Conservation (phyloP, 2,329 filamentous ascomycete species). For the Trichoderma sp. region DNA sequence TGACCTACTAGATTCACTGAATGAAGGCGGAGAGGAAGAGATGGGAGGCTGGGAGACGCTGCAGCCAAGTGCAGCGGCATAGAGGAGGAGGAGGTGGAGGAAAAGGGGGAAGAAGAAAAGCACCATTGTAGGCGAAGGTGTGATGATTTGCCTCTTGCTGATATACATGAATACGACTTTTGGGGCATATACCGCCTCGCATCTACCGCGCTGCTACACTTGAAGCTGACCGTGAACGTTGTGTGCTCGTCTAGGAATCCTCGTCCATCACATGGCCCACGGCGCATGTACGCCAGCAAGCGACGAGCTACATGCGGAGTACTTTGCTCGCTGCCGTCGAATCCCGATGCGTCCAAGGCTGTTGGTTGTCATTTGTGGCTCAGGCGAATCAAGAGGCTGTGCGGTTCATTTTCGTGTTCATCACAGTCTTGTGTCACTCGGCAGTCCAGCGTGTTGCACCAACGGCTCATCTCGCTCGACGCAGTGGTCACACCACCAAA, state of each 20-base stretch:
- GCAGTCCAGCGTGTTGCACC: background rate
- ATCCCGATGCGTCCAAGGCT: background rate
- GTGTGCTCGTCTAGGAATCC: background rate
- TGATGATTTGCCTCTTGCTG: background rate
- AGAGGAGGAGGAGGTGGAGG: background rate
- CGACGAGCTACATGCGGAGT: background rate
- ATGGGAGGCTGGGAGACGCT: slow-evolving; percentile 55
- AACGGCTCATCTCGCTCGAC: background rate
- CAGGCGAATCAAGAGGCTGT: background rate
- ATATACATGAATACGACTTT: slow-evolving; percentile 4
- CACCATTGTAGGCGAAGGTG: background rate
- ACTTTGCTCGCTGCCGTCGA: background rate
- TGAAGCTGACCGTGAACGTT: background rate
- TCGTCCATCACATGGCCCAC: background rate
- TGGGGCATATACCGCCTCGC: too few relatives aligned
- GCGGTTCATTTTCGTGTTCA: background rate
- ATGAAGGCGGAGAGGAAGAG: slow-evolving; percentile 45
- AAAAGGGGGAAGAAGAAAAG: background rate
- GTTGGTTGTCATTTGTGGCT: background rate
- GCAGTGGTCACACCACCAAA: background rate
- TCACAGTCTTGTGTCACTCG: background rate
- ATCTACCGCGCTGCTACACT: background rate
- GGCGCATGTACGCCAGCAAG: background rate
- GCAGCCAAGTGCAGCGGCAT: slow-evolving; percentile 41
- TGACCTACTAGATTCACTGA: slow-evolving; percentile 47